phyloP scores from a whole-genome alignment of 2,329 filamentous ascomycete genomes.

The Basipetospora chlamydospora region DNA sequence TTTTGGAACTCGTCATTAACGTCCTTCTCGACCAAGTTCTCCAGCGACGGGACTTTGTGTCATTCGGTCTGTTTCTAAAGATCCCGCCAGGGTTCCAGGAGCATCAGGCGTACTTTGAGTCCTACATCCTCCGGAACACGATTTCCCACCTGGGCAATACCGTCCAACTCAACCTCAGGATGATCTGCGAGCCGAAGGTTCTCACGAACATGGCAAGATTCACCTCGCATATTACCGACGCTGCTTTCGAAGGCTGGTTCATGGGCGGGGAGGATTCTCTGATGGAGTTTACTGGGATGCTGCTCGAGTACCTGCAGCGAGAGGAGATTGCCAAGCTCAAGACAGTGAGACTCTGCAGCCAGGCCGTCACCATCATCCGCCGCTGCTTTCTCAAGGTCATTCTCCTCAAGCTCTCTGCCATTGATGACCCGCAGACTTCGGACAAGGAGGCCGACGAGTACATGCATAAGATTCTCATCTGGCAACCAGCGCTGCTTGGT shows the following conservation, averaged over 20 bases:
- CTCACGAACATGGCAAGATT: slow-evolving; percentile 79
- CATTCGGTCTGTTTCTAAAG: slow-evolving; percentile 73
- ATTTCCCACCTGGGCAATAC: slow-evolving; percentile 56
- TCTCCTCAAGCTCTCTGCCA: slow-evolving; percentile 68
- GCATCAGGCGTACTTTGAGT: slow-evolving; percentile 90
- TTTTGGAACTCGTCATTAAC: slow-evolving; percentile 62
- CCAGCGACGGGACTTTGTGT: slow-evolving; percentile 75
- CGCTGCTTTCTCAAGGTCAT: slow-evolving; percentile 65
- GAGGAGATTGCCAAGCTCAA: slow-evolving; percentile 71
- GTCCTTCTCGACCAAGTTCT: slow-evolving; percentile 81
- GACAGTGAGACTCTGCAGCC: slow-evolving; percentile 78
- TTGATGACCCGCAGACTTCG: slow-evolving; percentile 48
- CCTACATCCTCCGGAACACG: slow-evolving; percentile 66
- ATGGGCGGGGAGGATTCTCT: slow-evolving; percentile 71
- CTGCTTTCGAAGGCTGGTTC: slow-evolving; percentile 94
- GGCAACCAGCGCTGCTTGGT: slow-evolving; percentile 82
- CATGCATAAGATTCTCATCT: slow-evolving; percentile 79
- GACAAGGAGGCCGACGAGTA: slow-evolving; percentile 37
- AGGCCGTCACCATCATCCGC: slow-evolving; percentile 64
- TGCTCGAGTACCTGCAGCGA: slow-evolving; percentile 79
- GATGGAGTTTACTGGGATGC: slow-evolving; percentile 70
- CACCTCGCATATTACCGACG: slow-evolving; percentile 68
- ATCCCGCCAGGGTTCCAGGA: slow-evolving; percentile 87
- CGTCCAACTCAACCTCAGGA: slow-evolving; percentile 55
- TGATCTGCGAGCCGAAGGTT: slow-evolving; percentile 66